Evolutionary conservation across 495 filamentous ascomycete species (phyloP).

Genomic region (Hypoxylon fuscum): DNA sequence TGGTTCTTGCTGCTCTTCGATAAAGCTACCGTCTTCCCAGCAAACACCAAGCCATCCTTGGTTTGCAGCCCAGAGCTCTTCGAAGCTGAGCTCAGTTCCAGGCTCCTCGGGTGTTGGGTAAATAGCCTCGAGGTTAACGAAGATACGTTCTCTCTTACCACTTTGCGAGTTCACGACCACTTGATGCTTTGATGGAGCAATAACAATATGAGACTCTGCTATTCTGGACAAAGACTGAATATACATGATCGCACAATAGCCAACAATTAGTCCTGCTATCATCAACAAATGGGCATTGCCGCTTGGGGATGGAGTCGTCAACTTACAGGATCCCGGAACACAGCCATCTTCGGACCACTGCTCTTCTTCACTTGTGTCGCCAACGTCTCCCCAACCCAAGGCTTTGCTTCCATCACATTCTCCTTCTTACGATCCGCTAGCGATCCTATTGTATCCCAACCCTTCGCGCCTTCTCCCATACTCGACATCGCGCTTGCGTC

Average conservation of each 20-base stretch:
- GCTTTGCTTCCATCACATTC: constrained; percentile 84
- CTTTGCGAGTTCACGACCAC: constrained; percentile 79
- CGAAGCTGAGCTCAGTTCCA: constrained; percentile 80
- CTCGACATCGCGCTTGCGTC: constrained; percentile 58
- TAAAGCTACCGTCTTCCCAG: constrained; percentile 66
- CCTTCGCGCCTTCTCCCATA: constrained; percentile 64
- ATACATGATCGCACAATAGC: constrained; percentile 60
- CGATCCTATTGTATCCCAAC: constrained; percentile 92
- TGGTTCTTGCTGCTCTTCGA: constrained; percentile 29
- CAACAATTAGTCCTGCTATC: constrained; percentile 94
- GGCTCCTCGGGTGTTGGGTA: constrained; percentile 79
- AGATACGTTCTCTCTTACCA: constrained; percentile 82
- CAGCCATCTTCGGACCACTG: constrained; percentile 80
- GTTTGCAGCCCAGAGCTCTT: constrained; percentile 83
- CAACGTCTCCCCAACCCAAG: constrained; percentile 91
- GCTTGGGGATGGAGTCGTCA: constrained; percentile 42
- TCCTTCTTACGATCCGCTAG: constrained; percentile 91
- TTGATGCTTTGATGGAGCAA: constrained; percentile 67
- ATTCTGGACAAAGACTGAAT: constrained; percentile 63
- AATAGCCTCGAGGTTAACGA: constrained; percentile 82
- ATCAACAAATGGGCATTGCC: constrained; percentile 78
- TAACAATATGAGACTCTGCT: constrained; percentile 59
- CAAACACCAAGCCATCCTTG: constrained; percentile 79
- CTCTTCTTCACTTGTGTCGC: constrained; percentile 82
- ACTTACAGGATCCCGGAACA: constrained; percentile 98